These are phyloP conservation scores for Neonectria punicea DNA, from an alignment of 2,329 filamentous ascomycete genomes.

Conservation along the genomic window DNA sequence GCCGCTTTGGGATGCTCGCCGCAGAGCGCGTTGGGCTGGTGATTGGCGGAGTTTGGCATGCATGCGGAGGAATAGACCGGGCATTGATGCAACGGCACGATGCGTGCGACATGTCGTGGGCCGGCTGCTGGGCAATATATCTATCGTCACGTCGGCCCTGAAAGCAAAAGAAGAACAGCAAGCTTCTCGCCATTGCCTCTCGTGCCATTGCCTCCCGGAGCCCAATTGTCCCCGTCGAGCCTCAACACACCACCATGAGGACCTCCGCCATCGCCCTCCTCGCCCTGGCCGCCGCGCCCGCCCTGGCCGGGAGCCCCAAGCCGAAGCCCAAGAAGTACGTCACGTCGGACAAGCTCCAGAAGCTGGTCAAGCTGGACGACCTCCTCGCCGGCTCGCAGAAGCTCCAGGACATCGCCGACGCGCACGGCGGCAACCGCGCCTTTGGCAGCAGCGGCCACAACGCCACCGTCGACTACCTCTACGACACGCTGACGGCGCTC, in stretches of 20 bases:
- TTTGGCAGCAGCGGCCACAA: conserved; percentile 59
- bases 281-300: conserved; percentile 41
- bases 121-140: not conserved
- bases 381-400: conserved; percentile 56
- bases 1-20: conserved; percentile 36
- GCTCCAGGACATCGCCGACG: conserved; percentile 57
- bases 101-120: not conserved
- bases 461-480: conserved; percentile 57
- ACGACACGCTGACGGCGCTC: conserved; percentile 50
- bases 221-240: not conserved
- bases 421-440: conserved; percentile 54
- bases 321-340: conserved; percentile 44
- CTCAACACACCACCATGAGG: conserved; percentile 38
- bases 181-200: not conserved
- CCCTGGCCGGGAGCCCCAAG: conserved; percentile 36
- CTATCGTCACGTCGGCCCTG: not conserved
- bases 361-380: conserved; percentile 51
- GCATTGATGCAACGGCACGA: not conserved
- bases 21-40: not conserved
- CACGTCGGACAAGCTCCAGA: conserved; percentile 52
- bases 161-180: not conserved
- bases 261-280: conserved; percentile 38
- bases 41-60: conserved; percentile 30
- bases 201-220: not conserved
- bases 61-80: not conserved